Evolutionary conservation across 768 basidiomycete species (phyloP).

Genomic region (Pulveroboletus sp.): DNA sequence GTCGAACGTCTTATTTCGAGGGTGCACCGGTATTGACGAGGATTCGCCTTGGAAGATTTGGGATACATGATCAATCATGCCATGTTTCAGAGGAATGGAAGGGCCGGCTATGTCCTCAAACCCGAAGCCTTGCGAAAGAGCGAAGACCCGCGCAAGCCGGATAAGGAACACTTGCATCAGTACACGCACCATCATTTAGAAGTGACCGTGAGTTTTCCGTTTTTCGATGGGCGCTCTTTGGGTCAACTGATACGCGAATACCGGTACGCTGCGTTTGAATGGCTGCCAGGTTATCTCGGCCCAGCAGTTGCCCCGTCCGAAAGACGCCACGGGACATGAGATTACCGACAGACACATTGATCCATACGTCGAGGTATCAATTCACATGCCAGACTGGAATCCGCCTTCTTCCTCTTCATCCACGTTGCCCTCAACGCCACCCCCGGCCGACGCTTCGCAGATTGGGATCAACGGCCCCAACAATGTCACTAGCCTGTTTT

Average conservation of each 20-base stretch:
- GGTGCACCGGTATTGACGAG: not conserved
- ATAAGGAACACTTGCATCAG: conserved; percentile 54
- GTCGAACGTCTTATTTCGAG: conserved; percentile 22
- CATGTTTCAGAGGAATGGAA: conserved; percentile 92
- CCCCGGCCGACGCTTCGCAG: too few species aligned
- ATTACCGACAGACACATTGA: conserved; percentile 58
- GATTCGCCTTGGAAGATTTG: conserved; percentile 54
- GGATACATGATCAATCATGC: conserved; percentile 92
- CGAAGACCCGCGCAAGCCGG: conserved; percentile 47
- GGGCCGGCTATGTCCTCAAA: conserved; percentile 87
- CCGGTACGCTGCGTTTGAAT: too few species aligned
- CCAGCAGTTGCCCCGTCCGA: conserved; percentile 81
- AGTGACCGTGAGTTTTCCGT: conserved; percentile 48
- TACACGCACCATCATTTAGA: conserved; percentile 61
- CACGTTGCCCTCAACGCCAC: conserved; percentile 10
- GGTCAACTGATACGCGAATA: too few species aligned
- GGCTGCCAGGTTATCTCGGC: conserved; percentile 67
- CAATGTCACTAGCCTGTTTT: too few species aligned
- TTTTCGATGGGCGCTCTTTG: not conserved
- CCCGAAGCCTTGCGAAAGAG: conserved; percentile 70
- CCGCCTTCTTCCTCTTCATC: conserved; percentile 16
- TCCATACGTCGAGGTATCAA: conserved; percentile 78
- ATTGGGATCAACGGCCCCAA: too few species aligned
- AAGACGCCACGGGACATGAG: conserved; percentile 61
- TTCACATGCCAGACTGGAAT: conserved; percentile 75